These are phyloP conservation scores for Amanita fuliginea DNA, from an alignment of 768 basidiomycete species.

Conservation along the genomic window DNA sequence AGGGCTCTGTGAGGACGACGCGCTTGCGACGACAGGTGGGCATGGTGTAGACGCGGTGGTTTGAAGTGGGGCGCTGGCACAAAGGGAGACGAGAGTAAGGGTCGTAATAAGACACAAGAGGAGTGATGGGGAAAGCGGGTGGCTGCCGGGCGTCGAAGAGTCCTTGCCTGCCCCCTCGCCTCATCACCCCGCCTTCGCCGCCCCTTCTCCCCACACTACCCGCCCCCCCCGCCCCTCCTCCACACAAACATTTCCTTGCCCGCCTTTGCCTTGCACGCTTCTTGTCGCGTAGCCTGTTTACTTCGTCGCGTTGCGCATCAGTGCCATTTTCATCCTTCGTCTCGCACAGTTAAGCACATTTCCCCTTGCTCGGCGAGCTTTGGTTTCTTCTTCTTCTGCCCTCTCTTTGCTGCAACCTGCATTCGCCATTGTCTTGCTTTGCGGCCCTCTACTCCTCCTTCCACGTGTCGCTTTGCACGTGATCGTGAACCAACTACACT, in stretches of 20 bases:
- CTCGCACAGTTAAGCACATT: neutral
- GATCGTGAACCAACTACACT: conserved; percentile 6
- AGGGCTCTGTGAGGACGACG: conserved; percentile 79
- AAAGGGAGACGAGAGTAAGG: conserved; percentile 11
- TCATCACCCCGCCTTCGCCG: neutral
- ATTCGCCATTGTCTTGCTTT: neutral
- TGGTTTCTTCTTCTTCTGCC: neutral
- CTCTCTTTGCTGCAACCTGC: neutral
- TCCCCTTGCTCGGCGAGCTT: neutral
- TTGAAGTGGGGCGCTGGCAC: conserved; percentile 8
- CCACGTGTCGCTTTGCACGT: conserved; percentile 5
- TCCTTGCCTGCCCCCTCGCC: conserved; percentile 1
- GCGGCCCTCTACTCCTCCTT: neutral
- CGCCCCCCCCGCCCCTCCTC: conserved; percentile 7
- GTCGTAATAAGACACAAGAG: conserved; percentile 32
- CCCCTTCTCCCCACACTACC: conserved; percentile 2
- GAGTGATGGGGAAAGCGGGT: conserved; percentile 41
- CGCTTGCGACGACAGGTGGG: conserved; percentile 85
- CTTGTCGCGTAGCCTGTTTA: neutral
- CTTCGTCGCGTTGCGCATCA: conserved; percentile 1
- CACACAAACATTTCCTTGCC: neutral
- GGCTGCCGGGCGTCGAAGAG: conserved; percentile 43
- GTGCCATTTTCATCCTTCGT: neutral
- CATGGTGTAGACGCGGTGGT: conserved; percentile 32
- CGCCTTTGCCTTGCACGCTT: neutral